Conservation (phyloP, 805 yeast genomes). For the Wickerhamomyces queroliae region DNA sequence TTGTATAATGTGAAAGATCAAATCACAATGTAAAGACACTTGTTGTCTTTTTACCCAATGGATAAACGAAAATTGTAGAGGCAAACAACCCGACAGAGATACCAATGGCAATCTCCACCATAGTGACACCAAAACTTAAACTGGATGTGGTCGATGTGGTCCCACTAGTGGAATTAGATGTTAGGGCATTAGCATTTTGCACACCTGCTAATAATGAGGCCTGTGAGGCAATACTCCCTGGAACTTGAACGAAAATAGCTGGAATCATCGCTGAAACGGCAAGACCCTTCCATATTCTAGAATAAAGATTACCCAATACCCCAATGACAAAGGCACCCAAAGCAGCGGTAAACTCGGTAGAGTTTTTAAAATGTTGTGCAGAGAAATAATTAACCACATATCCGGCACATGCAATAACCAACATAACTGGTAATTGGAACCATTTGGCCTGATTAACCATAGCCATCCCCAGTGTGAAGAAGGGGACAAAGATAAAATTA, state of each 20-base stretch:
- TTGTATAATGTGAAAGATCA: too few relatives aligned
- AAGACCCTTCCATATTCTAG: slow-evolving; percentile 81
- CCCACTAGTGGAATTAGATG: slow-evolving; percentile 31
- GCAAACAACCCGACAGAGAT: slow-evolving; percentile 92
- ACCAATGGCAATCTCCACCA: slow-evolving; percentile 92
- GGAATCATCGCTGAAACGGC: slow-evolving; percentile 97
- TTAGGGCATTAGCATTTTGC: slow-evolving; percentile 63
- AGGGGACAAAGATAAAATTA: slow-evolving; percentile 73
- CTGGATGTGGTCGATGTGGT: slow-evolving; percentile 11
- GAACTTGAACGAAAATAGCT: slow-evolving; percentile 91
- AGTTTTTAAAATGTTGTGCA: slow-evolving; percentile 59
- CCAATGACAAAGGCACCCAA: slow-evolving; percentile 92
- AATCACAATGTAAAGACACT: slow-evolving; percentile 83
- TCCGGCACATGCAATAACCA: slow-evolving; percentile 69
- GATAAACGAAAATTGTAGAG: slow-evolving; percentile 85
- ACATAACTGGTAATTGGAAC: slow-evolving; percentile 83
- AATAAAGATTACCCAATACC: slow-evolving; percentile 78
- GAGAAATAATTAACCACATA: slow-evolving; percentile 80
- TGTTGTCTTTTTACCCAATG: slow-evolving; percentile 85
- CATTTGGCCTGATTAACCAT: slow-evolving; percentile 80
- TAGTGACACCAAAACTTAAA: slow-evolving; percentile 65
- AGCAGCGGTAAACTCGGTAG: slow-evolving; percentile 84
- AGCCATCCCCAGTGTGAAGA: slow-evolving; percentile 56
- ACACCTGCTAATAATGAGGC: slow-evolving; percentile 81
- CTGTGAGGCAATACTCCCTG: slow-evolving; percentile 90